Evolutionary conservation across 352 stramenopile species (phyloP).

Genomic region (Phytopythium boreale): DNA sequence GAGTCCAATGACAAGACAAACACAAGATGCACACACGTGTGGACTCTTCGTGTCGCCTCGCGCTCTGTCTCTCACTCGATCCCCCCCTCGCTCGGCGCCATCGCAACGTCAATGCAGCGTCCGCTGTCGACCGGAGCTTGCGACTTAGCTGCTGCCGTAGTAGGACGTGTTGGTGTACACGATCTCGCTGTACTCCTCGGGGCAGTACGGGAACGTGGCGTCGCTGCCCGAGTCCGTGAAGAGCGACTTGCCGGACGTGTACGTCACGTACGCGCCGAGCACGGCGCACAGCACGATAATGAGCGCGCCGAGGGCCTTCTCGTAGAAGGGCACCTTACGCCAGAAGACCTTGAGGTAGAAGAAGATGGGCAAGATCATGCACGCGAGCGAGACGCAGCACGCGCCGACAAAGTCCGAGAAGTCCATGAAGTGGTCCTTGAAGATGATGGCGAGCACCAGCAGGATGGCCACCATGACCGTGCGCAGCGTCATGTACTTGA

Average conservation of each 20-base stretch:
- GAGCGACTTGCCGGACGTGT: conserved; percentile 39
- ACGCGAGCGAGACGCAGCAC: conserved; percentile 52
- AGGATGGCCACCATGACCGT: conserved; percentile 39
- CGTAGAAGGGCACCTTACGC: conserved; percentile 39
- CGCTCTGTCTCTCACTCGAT: background rate
- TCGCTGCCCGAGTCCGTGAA: conserved; percentile 32
- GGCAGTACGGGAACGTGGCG: conserved; percentile 57
- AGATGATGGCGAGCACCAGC: conserved; percentile 45
- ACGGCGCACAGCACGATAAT: conserved; percentile 32
- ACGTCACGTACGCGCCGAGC: conserved; percentile 40
- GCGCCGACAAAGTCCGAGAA: conserved; percentile 70
- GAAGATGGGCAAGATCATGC: conserved; percentile 63
- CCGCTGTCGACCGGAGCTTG: background rate
- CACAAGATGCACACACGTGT: background rate
- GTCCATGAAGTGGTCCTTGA: conserved; percentile 66
- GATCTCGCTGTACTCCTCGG: conserved; percentile 36
- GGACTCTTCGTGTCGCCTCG: background rate
- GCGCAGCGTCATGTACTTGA: conserved; percentile 43
- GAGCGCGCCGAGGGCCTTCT: conserved; percentile 31
- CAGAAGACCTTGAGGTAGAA: conserved; percentile 77
- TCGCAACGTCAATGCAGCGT: background rate
- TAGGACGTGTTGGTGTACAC: conserved; percentile 51
- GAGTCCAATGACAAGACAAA: background rate
- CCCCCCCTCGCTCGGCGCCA: background rate
- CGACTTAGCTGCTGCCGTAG: conserved; percentile 25